A percentile compares a stretch with the other conserved stretches of the same genome.
phyloP scores from a whole-genome alignment of 768 basidiomycete species.

The Porpolomopsis calyptriformis region DNA sequence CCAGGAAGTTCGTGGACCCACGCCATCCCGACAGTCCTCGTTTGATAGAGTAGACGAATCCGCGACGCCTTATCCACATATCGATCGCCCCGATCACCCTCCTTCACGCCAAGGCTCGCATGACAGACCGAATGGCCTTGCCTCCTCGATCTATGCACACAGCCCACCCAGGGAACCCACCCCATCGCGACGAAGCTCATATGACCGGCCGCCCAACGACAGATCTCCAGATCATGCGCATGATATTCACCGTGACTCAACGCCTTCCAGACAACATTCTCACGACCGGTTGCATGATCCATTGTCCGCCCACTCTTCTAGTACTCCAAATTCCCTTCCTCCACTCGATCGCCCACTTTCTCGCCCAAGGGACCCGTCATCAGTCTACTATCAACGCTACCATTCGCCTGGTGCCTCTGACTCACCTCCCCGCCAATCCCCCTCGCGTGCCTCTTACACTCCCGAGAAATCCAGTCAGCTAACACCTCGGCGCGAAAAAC shows the following conservation, averaged over 20 bases:
- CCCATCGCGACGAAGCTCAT: neutral
- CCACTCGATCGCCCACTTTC: slow-evolving; percentile 3
- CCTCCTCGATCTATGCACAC: neutral
- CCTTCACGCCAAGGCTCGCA: slow-evolving; percentile 1
- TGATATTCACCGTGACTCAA: neutral
- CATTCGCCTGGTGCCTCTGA: slow-evolving; percentile 1
- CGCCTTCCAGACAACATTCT: slow-evolving; percentile 7
- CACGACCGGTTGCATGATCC: neutral
- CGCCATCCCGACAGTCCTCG: slow-evolving; percentile 4
- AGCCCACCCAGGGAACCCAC: neutral
- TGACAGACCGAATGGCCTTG: neutral
- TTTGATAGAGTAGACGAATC: neutral
- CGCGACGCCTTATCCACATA: neutral
- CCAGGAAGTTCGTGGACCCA: slow-evolving; percentile 12
- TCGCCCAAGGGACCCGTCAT: slow-evolving; percentile 7
- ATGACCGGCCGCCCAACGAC: neutral
- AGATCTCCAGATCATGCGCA: neutral
- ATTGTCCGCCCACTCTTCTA: neutral
- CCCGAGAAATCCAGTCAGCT: neutral
- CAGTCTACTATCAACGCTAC: slow-evolving; percentile 4
- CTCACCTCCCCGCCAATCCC: slow-evolving; percentile 1
- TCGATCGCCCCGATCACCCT: neutral
- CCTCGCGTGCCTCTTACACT: slow-evolving; percentile 1
- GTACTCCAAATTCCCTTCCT: neutral
- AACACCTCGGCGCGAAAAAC: slow-evolving; percentile 9